phyloP scores from a whole-genome alignment of 139 green algal species.

The Astrephomene gubernaculifera region DNA sequence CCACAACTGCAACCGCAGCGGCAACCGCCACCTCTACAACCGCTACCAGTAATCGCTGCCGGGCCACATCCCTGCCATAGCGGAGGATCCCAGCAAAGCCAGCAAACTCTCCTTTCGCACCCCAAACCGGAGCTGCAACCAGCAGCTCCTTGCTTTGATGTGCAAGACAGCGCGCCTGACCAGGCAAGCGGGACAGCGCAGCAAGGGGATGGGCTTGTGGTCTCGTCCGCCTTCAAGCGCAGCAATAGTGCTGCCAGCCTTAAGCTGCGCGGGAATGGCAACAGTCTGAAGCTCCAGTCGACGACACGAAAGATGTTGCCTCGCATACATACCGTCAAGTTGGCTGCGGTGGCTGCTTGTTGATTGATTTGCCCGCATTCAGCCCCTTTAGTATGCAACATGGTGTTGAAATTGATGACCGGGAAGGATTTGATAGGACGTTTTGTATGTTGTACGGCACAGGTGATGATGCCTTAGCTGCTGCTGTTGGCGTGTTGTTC shows the following conservation, averaged over 20 bases:
- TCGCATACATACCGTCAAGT: constrained; percentile 8
- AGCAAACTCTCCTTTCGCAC: not conserved
- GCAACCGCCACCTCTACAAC: not conserved
- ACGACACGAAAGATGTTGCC: constrained; percentile 8
- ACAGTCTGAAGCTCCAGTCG: not conserved
- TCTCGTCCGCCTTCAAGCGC: not conserved
- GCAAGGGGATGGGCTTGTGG: not conserved
- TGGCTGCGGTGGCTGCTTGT: too few relatives aligned
- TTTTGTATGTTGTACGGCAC: too few relatives aligned
- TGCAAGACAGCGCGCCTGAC: too few relatives aligned
- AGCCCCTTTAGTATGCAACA: too few relatives aligned
- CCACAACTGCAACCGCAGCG: not conserved
- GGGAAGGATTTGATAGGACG: too few relatives aligned
- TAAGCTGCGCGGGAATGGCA: not conserved
- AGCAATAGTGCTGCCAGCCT: not conserved
- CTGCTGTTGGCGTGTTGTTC: too few relatives aligned
- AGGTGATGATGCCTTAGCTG: too few relatives aligned
- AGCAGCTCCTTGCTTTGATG: not conserved
- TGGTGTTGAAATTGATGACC: too few relatives aligned
- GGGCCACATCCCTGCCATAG: not conserved
- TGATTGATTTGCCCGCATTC: too few relatives aligned
- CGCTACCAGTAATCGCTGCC: not conserved
- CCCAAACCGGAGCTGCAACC: not conserved
- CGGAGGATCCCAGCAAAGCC: not conserved
- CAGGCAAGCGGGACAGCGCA: too few relatives aligned